Evolutionary conservation across 2,329 filamentous ascomycete species (phyloP), one percentile per base, ranked within the genome.

Genomic region (Aspergillus ustus): DNA sequence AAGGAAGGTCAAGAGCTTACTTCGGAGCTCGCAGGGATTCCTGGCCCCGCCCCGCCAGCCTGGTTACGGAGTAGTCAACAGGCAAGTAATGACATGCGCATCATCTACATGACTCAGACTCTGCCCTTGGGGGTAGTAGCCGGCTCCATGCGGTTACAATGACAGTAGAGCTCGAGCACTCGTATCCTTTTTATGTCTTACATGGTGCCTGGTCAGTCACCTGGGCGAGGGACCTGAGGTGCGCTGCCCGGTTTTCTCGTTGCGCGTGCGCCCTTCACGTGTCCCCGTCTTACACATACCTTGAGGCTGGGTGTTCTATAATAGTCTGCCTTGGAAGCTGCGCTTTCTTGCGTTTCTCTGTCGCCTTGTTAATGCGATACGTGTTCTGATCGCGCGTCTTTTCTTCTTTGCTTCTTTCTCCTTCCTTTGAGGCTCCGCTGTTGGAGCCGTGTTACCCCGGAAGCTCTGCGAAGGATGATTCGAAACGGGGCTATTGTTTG

Each of bases 231-330:
- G 34, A 40, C 34, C 11, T 40, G 34, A 40, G 34, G 11, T 40
- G 52, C 34, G 53, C 56, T 65, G 53, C 37, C n/a, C 57, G 37
- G 13, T 60, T 48, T 59, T 48, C 11, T 29, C 13, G 49, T 28
- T 40, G 60, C 67, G 66, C 67, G 67, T 69, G 68, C 66, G 37
- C 59, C 64, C 45, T 52, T 62, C 67, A 66, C 64, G 64, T 69
- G 64, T 51, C 9, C 60, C 56, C 63, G 55, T 55, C 66, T 69
- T 63, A 68, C 62, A 58, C 44, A 20, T 15, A 57, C 54, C 20
- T 19, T 46, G 52, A 52, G 66, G 66, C 67, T 63, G 61, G 63
- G 63, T 48, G 46, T 52, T 61, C 64, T 63, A 68, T 56, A 66
- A 68, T 56, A 64, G 62, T 31, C 25, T 37, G 46, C 44, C 43